These are phyloP conservation scores for Ceratocystis colombiana DNA, from an alignment of 2,329 filamentous ascomycete species.

Conservation along the genomic window DNA sequence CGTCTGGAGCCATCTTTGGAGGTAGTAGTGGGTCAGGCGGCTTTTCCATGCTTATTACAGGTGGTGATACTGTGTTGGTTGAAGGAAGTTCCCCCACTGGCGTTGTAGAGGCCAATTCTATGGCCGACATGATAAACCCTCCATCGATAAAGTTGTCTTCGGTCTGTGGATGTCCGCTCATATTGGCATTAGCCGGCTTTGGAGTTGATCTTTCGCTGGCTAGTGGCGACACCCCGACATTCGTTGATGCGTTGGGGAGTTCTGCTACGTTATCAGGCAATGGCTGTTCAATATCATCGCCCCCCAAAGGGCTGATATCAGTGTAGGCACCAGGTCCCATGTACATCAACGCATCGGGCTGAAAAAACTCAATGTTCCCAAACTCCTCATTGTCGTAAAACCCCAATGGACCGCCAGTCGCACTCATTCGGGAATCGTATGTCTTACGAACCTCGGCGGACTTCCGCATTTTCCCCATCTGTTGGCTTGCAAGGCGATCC, in stretches of 20 bases:
- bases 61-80: not conserved
- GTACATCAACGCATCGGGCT: slow-evolving; percentile 45
- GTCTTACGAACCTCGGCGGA: slow-evolving; percentile 31
- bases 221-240: slow-evolving; percentile 10
- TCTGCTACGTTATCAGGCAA: slow-evolving; percentile 2
- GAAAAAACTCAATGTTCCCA: slow-evolving; percentile 37
- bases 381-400: slow-evolving; percentile 32
- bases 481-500: slow-evolving; percentile 44
- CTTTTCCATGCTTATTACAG: not conserved
- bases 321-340: slow-evolving; percentile 40
- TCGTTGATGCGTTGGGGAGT: not conserved
- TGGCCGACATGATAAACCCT: not conserved
- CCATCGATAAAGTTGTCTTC: not conserved
- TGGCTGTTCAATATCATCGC: slow-evolving; percentile 32
- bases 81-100: not conserved
- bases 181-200: not conserved
- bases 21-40: not conserved
- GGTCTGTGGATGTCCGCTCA: not conserved
- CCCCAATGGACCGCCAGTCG: slow-evolving; percentile 27
- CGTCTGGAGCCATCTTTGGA: not conserved
- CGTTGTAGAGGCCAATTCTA: not conserved
- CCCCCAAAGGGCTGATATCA: slow-evolving; percentile 38
- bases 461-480: slow-evolving; percentile 32
- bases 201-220: slow-evolving; percentile 23
- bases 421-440: slow-evolving; percentile 26